A percentile compares a stretch with the other conserved stretches of the same genome.
Conservation (phyloP, 2,329 filamentous ascomycete species). For the Cladosporium sp. region DNA sequence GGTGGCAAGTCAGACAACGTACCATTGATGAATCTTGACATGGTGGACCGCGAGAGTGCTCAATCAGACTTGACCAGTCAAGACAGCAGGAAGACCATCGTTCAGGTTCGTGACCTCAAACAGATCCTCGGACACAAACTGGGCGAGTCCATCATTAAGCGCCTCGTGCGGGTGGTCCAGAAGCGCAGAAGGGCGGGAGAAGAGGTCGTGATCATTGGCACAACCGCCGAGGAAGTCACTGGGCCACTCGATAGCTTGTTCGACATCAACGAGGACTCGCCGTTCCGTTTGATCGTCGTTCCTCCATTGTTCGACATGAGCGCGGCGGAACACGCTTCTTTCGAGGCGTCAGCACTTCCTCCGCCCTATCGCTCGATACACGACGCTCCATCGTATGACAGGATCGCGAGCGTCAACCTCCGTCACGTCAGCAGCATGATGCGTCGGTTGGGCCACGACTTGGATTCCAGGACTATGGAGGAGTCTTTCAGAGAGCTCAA, state of each 20-base stretch:
- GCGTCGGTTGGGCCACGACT: slow-evolving; percentile 30
- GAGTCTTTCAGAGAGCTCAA: slow-evolving; percentile 14
- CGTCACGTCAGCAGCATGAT: slow-evolving; percentile 64
- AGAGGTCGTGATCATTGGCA: slow-evolving; percentile 75
- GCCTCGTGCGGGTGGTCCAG: slow-evolving; percentile 68
- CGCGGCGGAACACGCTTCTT: slow-evolving; percentile 15
- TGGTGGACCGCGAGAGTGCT: not conserved
- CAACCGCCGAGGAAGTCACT: slow-evolving; percentile 52
- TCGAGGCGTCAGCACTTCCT: slow-evolving; percentile 8
- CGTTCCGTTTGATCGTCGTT: slow-evolving; percentile 52
- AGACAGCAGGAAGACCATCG: slow-evolving; percentile 45
- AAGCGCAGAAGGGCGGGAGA: slow-evolving; percentile 67
- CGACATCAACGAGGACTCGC: slow-evolving; percentile 40
- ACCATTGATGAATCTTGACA: not conserved
- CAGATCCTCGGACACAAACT: slow-evolving; percentile 68
- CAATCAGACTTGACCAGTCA: not conserved
- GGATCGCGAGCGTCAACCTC: slow-evolving; percentile 54
- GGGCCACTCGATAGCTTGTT: slow-evolving; percentile 34
- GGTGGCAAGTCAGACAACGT: not conserved
- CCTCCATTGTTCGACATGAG: slow-evolving; percentile 42
- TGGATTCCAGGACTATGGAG: not conserved
- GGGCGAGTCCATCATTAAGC: slow-evolving; percentile 64
- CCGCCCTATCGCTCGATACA: slow-evolving; percentile 7
- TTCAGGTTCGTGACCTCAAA: slow-evolving; percentile 73
- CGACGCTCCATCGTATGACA: slow-evolving; percentile 18